These are phyloP conservation scores for Sclerotinia trifoliorum DNA, from an alignment of 2,329 filamentous ascomycete species.

Conservation along the genomic window DNA sequence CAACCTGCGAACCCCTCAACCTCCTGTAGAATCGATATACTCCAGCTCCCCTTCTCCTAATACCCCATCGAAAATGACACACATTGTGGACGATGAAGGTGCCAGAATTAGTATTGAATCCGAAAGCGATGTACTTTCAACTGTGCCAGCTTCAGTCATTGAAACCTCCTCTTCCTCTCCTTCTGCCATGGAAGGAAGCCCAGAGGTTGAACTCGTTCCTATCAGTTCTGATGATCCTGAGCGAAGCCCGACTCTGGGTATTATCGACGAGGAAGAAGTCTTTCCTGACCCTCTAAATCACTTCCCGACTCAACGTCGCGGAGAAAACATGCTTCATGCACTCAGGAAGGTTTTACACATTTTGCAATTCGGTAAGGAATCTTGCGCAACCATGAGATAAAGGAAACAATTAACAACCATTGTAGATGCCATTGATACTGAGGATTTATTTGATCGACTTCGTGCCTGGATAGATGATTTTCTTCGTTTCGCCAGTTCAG, in stretches of 20 bases:
- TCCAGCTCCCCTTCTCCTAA: slow-evolving; percentile 48
- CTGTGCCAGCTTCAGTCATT: slow-evolving; percentile 30
- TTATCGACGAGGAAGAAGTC: slow-evolving; percentile 36
- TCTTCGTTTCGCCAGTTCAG: slow-evolving; percentile 44
- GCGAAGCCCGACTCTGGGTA: slow-evolving; percentile 35
- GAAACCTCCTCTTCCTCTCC: slow-evolving; percentile 39
- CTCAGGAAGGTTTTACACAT: slow-evolving; percentile 37
- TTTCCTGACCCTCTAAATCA: slow-evolving; percentile 45
- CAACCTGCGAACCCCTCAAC: slow-evolving; percentile 53
- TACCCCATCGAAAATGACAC: slow-evolving; percentile 37
- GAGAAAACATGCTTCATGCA: slow-evolving; percentile 30
- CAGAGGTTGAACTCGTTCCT: slow-evolving; percentile 37
- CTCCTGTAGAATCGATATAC: slow-evolving; percentile 43
- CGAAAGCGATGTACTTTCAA: slow-evolving; percentile 38
- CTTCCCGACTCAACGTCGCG: slow-evolving; percentile 46
- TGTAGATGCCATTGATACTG: slow-evolving; percentile 46
- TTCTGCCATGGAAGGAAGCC: slow-evolving; percentile 35
- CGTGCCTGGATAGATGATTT: slow-evolving; percentile 53
- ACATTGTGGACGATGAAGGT: slow-evolving; percentile 27
- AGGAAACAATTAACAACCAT: slow-evolving; percentile 32
- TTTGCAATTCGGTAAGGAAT: slow-evolving; percentile 43
- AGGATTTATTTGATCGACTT: slow-evolving; percentile 47
- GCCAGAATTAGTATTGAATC: slow-evolving; percentile 37
- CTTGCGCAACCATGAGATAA: slow-evolving; percentile 11
- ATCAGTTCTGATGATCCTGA: slow-evolving; percentile 35